Conservation (phyloP, 1,284 basidiomycete genomes). For the Fomitiporia mediterranea region DNA sequence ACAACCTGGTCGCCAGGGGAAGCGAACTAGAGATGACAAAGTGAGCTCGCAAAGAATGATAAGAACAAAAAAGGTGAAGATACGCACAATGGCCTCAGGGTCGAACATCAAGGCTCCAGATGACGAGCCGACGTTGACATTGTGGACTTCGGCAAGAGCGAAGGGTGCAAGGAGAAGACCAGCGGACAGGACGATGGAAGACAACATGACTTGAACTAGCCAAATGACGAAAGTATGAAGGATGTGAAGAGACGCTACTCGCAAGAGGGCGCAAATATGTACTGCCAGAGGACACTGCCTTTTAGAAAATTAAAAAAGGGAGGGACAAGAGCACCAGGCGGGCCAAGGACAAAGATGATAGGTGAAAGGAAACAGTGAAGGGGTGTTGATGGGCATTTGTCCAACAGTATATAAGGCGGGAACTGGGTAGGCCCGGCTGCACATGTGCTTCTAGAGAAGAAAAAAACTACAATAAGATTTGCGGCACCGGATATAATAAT, state of each 20-base stretch:
- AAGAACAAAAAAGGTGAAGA: background rate
- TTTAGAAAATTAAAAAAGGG: conserved; percentile 23
- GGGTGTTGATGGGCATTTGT: conserved; percentile 22
- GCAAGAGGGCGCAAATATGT: conserved; percentile 22
- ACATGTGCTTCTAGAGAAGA: background rate
- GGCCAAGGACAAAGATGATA: background rate
- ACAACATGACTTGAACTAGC: conserved; percentile 44
- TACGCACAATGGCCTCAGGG: conserved; percentile 50
- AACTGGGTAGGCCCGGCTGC: too few species aligned
- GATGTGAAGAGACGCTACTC: conserved; percentile 14
- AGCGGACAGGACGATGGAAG: conserved; percentile 35
- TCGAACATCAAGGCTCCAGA: conserved; percentile 39
- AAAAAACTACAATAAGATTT: conserved; percentile 2
- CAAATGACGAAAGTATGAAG: conserved; percentile 28
- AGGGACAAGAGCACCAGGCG: conserved; percentile 24
- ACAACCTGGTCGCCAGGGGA: conserved; percentile 51
- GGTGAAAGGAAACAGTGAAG: conserved; percentile 25
- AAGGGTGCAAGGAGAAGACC: conserved; percentile 44
- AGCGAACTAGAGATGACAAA: conserved; percentile 35
- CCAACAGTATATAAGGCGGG: conserved; percentile 4
- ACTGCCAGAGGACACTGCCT: conserved; percentile 21
- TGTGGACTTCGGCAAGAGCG: conserved; percentile 41
- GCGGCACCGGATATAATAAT: background rate
- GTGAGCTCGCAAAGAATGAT: background rate
- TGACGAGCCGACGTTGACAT: conserved; percentile 51